Percentiles rank a stretch among this genome's conserved stretches.
phyloP scores from a whole-genome alignment of 2,329 filamentous ascomycete genomes.

The Aspergillus udagawae region DNA sequence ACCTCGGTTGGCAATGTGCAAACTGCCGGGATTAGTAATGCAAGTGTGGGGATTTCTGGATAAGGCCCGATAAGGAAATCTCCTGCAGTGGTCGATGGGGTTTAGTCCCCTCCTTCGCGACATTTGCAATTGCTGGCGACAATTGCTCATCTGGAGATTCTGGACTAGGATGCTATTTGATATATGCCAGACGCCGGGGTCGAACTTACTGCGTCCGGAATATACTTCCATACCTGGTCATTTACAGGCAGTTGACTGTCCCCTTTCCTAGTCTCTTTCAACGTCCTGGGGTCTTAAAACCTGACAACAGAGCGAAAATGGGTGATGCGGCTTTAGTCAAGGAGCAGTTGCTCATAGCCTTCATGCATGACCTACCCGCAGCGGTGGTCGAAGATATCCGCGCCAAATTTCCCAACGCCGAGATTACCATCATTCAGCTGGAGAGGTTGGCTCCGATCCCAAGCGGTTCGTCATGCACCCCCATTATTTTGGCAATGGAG shows the following conservation, averaged over 20 bases:
- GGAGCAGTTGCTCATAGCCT: slow-evolving; percentile 23
- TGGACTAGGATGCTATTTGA: no score
- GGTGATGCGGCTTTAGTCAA: slow-evolving; percentile 14
- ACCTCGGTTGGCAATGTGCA: not conserved
- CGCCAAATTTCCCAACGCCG: slow-evolving; percentile 20
- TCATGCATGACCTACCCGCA: slow-evolving; percentile 13
- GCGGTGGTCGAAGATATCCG: slow-evolving; percentile 14
- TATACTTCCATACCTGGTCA: not conserved
- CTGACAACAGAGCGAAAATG: slow-evolving; percentile 13
- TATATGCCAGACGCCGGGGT: not conserved
- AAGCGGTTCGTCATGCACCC: slow-evolving; percentile 14
- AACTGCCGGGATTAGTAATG: not conserved
- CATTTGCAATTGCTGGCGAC: not conserved
- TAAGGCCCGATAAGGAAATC: not conserved
- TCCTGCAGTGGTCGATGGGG: not conserved
- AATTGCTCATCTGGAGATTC: not conserved
- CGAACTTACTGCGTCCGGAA: not conserved
- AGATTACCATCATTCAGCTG: slow-evolving; percentile 16
- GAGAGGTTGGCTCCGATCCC: slow-evolving; percentile 15
- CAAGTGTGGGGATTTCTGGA: not conserved
- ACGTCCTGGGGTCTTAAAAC: not conserved
- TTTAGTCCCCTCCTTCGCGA: not conserved
- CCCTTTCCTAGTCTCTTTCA: not conserved
- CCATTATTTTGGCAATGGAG: not conserved
- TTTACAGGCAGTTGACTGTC: not conserved